A percentile compares a stretch with the other conserved stretches of the same genome.
These are phyloP conservation scores for Cladosporium oxysporum DNA, from an alignment of 2,329 filamentous ascomycete species.

Conservation along the genomic window DNA sequence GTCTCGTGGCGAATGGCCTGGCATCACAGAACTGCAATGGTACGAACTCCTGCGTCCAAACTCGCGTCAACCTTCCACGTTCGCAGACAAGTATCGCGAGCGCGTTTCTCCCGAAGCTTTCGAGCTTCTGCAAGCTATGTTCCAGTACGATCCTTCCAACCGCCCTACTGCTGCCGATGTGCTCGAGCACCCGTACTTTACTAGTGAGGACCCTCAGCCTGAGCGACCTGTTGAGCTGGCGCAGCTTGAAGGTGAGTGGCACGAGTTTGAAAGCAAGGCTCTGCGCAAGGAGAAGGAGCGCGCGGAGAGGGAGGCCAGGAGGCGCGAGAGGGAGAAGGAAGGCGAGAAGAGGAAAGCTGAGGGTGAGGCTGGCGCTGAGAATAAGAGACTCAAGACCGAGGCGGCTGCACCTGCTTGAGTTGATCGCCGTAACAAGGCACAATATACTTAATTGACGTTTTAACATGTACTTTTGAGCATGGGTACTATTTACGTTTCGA, in stretches of 20 bases:
- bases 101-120: constrained; percentile 77
- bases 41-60: constrained; percentile 85
- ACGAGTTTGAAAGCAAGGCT: constrained; percentile 97
- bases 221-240: constrained; percentile 81
- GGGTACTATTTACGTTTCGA: too few relatives aligned
- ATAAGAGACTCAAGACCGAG: constrained; percentile 30
- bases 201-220: constrained; percentile 72
- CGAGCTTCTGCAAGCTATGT: constrained; percentile 80
- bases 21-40: constrained; percentile 92
- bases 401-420: neutral
- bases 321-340: constrained; percentile 47
- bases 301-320: constrained; percentile 58
- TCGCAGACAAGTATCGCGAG: constrained; percentile 80
- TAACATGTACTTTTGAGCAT: too few relatives aligned
- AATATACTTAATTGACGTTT: too few relatives aligned
- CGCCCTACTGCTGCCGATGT: constrained; percentile 83
- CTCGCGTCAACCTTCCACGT: constrained; percentile 70
- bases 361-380: constrained; percentile 27
- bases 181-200: constrained; percentile 86
- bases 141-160: constrained; percentile 82
- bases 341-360: constrained; percentile 37
- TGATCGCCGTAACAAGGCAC: too few relatives aligned
- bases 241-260: constrained; percentile 89
- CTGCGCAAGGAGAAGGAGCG: constrained; percentile 85
- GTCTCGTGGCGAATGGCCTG: constrained; percentile 81